These are phyloP conservation scores for Cryptosporidium baileyi DNA, from an alignment of 169 alveolate species.

Conservation along the genomic window DNA sequence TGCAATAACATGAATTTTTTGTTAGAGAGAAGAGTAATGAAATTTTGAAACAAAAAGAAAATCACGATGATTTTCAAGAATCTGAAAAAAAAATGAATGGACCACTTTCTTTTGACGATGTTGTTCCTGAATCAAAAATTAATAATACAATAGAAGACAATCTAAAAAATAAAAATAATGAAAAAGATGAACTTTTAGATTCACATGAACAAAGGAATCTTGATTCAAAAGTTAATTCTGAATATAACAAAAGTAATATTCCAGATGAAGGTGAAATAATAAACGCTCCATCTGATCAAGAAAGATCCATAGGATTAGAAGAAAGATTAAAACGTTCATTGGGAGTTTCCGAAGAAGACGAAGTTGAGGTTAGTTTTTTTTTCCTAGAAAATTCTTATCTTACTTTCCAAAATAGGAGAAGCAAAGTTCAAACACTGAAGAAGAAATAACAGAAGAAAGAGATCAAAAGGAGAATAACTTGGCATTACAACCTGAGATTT, in stretches of 20 bases:
- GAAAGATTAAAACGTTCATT: slow-evolving; percentile 42
- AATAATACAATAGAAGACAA: neutral
- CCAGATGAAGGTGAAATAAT: neutral
- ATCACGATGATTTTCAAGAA: neutral
- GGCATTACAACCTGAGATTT: slow-evolving; percentile 40
- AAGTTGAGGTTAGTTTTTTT: slow-evolving; percentile 13
- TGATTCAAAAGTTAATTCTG: neutral
- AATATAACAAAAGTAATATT: neutral
- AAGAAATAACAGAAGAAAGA: neutral
- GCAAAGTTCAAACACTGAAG: neutral
- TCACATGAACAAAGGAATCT: neutral
- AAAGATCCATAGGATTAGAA: neutral
- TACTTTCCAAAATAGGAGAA: neutral
- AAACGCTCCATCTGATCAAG: slow-evolving; percentile 33
- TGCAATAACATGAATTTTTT: neutral
- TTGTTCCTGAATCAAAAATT: neutral
- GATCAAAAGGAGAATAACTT: neutral
- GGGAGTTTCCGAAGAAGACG: slow-evolving; percentile 15
- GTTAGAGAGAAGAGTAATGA: neutral
- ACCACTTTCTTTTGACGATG: slow-evolving; percentile 11
- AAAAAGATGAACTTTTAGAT: neutral
- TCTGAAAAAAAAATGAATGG: slow-evolving; percentile 29
- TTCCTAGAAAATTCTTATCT: neutral
- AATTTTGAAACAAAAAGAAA: neutral
- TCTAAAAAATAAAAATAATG: neutral